phyloP scores from a whole-genome alignment of 1,139 yeast genomes.

The Candida sanyaensis region DNA sequence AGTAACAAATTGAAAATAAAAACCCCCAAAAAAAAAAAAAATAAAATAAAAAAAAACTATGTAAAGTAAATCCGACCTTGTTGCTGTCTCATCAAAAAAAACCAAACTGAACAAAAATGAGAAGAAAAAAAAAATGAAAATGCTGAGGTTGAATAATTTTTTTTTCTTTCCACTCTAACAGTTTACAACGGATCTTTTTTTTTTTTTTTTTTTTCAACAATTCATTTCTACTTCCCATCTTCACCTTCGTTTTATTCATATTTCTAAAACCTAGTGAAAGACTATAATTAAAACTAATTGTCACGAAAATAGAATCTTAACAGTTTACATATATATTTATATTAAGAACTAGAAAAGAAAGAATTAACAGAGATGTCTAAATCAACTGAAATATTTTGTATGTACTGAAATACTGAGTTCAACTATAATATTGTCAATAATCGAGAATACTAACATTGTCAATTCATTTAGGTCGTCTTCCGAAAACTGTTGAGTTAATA shows the following conservation, averaged over 20 bases:
- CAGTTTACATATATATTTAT: neutral
- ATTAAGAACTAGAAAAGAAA: neutral
- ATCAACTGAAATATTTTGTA: conserved; percentile 46
- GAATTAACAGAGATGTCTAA: conserved; percentile 27
- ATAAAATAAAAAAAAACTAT: no score
- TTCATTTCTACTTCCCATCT: neutral
- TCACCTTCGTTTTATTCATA: conserved; percentile 1
- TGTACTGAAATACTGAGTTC: conserved; percentile 18
- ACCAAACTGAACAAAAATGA: neutral
- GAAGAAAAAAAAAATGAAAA: neutral
- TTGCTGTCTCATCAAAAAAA: neutral
- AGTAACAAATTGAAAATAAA: no score
- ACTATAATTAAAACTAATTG: neutral
- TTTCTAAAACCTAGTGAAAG: neutral
- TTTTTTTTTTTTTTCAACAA: conserved; percentile 2
- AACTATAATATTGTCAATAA: neutral
- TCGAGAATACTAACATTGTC: conserved; percentile 5
- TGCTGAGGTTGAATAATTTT: neutral
- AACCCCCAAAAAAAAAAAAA: no score
- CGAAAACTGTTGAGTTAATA: conserved; percentile 60
- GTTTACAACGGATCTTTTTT: conserved; percentile 2
- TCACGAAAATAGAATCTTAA: neutral
- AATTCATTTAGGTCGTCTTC: conserved; percentile 51
- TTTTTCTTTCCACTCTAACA: neutral
- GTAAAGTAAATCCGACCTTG: neutral